Base-by-base conservation (phyloP, 495 filamentous ascomycete genomes). In the Elasticomyces elasticus region DNA sequence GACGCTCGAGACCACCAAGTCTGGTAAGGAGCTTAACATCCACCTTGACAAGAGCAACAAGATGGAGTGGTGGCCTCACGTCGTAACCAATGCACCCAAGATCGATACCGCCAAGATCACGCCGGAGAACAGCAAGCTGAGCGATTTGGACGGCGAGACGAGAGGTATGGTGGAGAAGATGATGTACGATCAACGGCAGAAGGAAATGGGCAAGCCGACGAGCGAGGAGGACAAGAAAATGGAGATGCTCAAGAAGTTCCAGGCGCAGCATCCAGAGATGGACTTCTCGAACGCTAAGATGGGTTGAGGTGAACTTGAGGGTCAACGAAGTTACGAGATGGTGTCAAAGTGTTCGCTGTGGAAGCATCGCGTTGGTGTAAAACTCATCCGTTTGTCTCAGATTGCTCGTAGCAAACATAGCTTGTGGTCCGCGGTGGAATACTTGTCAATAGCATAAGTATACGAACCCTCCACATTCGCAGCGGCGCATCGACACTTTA, bases 111-210 rank as follows among this genome's bases (percentile, higher is more conserved):
- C 83, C 59, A 94, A 94, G 75, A 96, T 98, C 72, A 79, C 81
- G 65, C 92, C 92, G 19, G 92, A 98, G 73, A 90, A 86, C 66
- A 86, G 80, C 58, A 92, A 85, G 65, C 72, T 98, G 61, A 78
- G 84, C 53, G 92, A 98, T 71, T 72, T 98, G 54, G 94, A 98
- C 65, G 91, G 94, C 48, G 87, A 95, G 79, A 98, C 92, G 56
- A 78, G 92, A 55, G 75, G 80, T n/a, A 96, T 98, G 91, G 92
- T 98, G 38, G 92, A 98, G 82, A 98, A 98, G 79, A 97, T 98
- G 92, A 98, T 98, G 92, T 98, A 77, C 62, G 92, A 98, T 72
- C 92, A 98, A 78, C 76, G 86, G 42, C 89, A 95, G 77, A 97
- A 97, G 80, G 92, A 95, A 76, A 75, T 79, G 71, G 92, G 92